Conservation (phyloP, 306 rosid species). For the Glycine soja region DNA sequence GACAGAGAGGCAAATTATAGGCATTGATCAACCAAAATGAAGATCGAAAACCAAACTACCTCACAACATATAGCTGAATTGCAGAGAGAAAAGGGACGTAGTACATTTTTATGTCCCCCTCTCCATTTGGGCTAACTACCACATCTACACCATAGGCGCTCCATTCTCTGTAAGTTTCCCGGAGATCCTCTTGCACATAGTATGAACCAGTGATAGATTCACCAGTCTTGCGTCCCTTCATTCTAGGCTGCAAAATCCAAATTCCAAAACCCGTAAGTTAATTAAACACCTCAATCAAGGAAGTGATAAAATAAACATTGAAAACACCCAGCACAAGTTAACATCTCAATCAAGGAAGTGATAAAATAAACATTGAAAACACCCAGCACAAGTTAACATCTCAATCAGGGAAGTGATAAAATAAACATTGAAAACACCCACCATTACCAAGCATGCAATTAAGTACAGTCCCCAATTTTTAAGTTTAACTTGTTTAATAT, state of each 20-base stretch:
- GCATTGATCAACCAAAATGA: background rate
- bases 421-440: background rate
- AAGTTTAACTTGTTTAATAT: no score
- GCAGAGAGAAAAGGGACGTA: constrained; percentile 66
- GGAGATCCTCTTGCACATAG: constrained; percentile 61
- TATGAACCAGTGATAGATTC: constrained; percentile 42
- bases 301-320: background rate
- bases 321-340: background rate
- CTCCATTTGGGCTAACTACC: constrained; percentile 52
- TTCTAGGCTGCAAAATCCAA: constrained; percentile 42
- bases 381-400: background rate
- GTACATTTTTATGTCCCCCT: constrained; percentile 52
- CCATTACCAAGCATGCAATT: constrained; percentile 2
- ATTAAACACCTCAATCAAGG: background rate
- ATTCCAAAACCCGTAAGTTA: background rate
- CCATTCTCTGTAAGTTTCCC: constrained; percentile 65
- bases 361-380: background rate
- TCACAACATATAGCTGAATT: constrained; percentile 56
- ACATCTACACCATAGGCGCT: constrained; percentile 70
- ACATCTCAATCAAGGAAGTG: background rate
- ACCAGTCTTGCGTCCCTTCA: constrained; percentile 39
- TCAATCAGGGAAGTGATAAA: background rate
- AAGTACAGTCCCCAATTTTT: background rate
- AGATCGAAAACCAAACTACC: constrained; percentile 45
- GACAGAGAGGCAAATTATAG: background rate